Conservation (phyloP, 495 filamentous ascomycete species). For the Thozetella sp. region DNA sequence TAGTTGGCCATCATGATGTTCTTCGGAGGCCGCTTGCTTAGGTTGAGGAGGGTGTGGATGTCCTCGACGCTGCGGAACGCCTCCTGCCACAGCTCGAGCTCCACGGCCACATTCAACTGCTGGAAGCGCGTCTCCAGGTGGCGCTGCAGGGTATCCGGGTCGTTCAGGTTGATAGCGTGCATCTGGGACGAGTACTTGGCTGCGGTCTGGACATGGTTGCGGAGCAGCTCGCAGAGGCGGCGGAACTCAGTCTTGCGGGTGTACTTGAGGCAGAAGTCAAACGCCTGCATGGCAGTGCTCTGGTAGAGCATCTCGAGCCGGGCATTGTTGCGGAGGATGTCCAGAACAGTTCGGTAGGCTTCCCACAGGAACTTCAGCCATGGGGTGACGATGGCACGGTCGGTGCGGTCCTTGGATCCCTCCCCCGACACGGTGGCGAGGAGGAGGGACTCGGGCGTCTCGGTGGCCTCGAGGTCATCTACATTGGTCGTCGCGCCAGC, state of each 20-base stretch:
- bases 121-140: conserved; percentile 98
- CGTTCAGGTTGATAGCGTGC: conserved; percentile 98
- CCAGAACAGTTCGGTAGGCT: conserved; percentile 97
- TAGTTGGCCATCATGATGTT: conserved; percentile 99
- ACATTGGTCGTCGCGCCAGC: conserved; percentile 60
- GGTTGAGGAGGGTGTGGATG: conserved; percentile 96
- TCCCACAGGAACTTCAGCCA: conserved; percentile 99
- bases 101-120: conserved; percentile 96
- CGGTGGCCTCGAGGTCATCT: conserved; percentile 94
- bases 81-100: conserved; percentile 98
- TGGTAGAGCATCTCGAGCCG: conserved; percentile 97
- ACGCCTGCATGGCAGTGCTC: conserved; percentile 94
- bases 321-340: conserved; percentile 98
- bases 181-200: conserved; percentile 99
- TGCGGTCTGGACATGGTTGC: conserved; percentile 98
- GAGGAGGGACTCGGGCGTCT: conserved; percentile 97
- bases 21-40: conserved; percentile 99
- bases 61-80: conserved; percentile 98
- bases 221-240: conserved; percentile 93
- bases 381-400: conserved; percentile 95
- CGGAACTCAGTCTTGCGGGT: conserved; percentile 99
- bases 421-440: conserved; percentile 97
- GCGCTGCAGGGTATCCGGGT: conserved; percentile 94
- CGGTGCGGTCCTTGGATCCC: conserved; percentile 93
- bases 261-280: conserved; percentile 98